A percentile compares a stretch with the other conserved stretches of the same genome.
Evolutionary conservation across 352 stramenopile species (phyloP).

Genomic region (Pythium angustatum): DNA sequence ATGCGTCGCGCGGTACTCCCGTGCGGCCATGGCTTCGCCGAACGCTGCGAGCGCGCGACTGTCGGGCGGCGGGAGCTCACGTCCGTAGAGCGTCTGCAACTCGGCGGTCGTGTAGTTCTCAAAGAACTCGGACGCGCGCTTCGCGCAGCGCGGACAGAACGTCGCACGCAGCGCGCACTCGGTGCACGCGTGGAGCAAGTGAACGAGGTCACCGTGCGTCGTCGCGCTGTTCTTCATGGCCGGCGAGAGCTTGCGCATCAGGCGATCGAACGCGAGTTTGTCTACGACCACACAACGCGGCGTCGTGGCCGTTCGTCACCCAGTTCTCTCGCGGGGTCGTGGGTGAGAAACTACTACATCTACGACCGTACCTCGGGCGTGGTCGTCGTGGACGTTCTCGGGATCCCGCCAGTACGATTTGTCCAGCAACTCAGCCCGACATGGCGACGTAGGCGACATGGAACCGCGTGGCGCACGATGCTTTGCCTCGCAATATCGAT

Average conservation of each 20-base stretch:
- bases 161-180: conserved; percentile 53
- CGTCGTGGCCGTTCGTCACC: too few relatives aligned
- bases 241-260: conserved; percentile 65
- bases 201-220: conserved; percentile 60
- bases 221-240: conserved; percentile 55
- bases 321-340: too few relatives aligned
- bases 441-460: conserved; percentile 4
- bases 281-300: conserved; percentile 38
- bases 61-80: conserved; percentile 55
- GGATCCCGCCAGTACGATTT: conserved; percentile 37
- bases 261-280: conserved; percentile 50
- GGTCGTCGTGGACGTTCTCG: conserved; percentile 41
- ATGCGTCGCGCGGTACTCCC: conserved; percentile 41
- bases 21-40: conserved; percentile 36
- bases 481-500: conserved; percentile 48
- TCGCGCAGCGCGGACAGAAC: conserved; percentile 53
- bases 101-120: conserved; percentile 50
- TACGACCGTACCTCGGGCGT: conserved; percentile 37
- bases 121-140: conserved; percentile 65
- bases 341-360: too few relatives aligned
- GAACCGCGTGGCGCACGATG: conserved; percentile 11
- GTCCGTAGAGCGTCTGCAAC: conserved; percentile 56
- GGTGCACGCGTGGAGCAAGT: conserved; percentile 51
- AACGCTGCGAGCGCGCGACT: conserved; percentile 46
- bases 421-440: conserved; percentile 19